Base-by-base conservation (phyloP, 2,329 filamentous ascomycete genomes). In the Parascedosporium putredinis region DNA sequence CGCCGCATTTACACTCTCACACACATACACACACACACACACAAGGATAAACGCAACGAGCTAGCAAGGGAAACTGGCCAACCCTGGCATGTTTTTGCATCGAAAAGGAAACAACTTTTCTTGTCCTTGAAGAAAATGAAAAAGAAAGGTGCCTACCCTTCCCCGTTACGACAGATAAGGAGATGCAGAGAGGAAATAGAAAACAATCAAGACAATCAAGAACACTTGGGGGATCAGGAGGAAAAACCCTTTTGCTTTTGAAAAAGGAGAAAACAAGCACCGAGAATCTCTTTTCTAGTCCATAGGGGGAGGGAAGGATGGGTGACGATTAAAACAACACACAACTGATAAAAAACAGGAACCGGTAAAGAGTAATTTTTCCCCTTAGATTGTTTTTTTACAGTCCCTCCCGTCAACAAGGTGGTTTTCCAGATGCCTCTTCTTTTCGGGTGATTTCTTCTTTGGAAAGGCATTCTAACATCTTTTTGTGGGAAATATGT, bases 41-140 rank as follows among this genome's bases (percentile, higher is more conserved):
- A 20, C 20, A n/a, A 49, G 20, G 23, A 52, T 51, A 54, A 47
- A 51, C 47, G 51, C 44, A 45, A 47, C 34, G 51, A 38, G 45
- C 36, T 33, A 33, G 29, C n/a, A n/a, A n/a, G 29, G 31, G 16
- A 48, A 33, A 34, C 16, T 9, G 24, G 24, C n/a, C 18, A 40
- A 45, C 33, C 27, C n/a, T n/a, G n/a, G n/a, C n/a, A n/a, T n/a
- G n/a, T n/a, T n/a, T n/a, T 31, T 50, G 25, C 34, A 50, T 45
- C 45, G 27, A 18, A 36, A 50, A 42, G 43, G 43, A 43, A 42
- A 45, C 27, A 45, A 50, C 40, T 45, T 50, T 50, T 50, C 16
- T 38, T 12, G 20, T 42, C 40, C 36, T 20, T 38, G 7, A 18
- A 45, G 29, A 45, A 45, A 38, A 50, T 38, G 7, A 18, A 45